Percentiles rank a stretch among this genome's conserved stretches.
Conservation (phyloP, 371 early-diverging fungal species). For the Rhizopus microsporus region DNA sequence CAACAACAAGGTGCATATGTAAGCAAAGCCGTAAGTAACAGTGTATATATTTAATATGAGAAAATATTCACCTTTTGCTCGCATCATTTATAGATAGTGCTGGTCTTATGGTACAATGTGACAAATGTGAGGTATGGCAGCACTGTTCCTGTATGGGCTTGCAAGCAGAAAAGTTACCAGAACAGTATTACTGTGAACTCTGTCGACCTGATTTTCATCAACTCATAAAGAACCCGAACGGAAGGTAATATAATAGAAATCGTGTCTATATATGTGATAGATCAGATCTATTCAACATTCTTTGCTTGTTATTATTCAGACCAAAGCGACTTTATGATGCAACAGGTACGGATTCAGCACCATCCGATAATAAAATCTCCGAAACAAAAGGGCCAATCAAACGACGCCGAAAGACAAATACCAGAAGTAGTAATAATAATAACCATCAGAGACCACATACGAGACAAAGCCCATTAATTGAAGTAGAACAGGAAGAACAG, state of each 20-base stretch:
- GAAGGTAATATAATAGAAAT: slow-evolving; percentile 17
- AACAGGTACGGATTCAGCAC: slow-evolving; percentile 7
- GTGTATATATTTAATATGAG: slow-evolving; percentile 4
- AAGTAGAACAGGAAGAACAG: no score
- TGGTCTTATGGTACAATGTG: slow-evolving; percentile 89
- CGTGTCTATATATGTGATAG: neutral
- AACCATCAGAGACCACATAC: neutral
- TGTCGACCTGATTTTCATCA: slow-evolving; percentile 82
- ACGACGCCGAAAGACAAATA: slow-evolving; percentile 7
- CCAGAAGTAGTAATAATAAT: no score
- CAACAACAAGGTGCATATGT: slow-evolving; percentile 84
- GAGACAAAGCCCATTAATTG: neutral
- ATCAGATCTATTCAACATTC: neutral
- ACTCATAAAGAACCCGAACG: slow-evolving; percentile 25
- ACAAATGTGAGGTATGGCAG: slow-evolving; percentile 90
- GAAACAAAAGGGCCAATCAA: slow-evolving; percentile 13
- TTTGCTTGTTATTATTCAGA: slow-evolving; percentile 10
- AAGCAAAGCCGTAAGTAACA: slow-evolving; percentile 64
- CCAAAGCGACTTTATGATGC: slow-evolving; percentile 20
- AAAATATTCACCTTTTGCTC: slow-evolving; percentile 10
- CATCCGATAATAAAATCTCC: slow-evolving; percentile 7
- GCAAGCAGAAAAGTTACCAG: slow-evolving; percentile 70
- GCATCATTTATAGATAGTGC: slow-evolving; percentile 56
- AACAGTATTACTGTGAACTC: slow-evolving; percentile 86
- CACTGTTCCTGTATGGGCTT: slow-evolving; percentile 84